A percentile compares a stretch with the other conserved stretches of the same genome.
phyloP scores from a whole-genome alignment of 495 filamentous ascomycete genomes.

The Staphylotrichum tortipilum region DNA sequence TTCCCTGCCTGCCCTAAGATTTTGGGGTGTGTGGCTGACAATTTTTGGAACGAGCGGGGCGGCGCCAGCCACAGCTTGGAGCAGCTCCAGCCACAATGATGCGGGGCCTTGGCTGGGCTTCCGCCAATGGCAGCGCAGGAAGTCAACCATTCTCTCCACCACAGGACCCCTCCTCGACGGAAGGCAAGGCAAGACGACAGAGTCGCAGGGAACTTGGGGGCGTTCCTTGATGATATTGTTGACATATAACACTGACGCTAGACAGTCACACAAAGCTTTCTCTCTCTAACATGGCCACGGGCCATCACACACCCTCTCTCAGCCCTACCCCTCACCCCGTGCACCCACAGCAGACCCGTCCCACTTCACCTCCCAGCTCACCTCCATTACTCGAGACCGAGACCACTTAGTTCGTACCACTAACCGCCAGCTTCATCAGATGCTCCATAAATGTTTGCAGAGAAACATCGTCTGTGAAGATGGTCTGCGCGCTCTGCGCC shows the following conservation, averaged over 20 bases:
- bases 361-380: neutral
- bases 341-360: neutral
- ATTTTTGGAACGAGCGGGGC: constrained; percentile 11
- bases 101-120: too few species aligned
- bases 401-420: constrained; percentile 42
- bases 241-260: constrained; percentile 22
- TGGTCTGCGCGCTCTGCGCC: constrained; percentile 87
- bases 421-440: constrained; percentile 82
- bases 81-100: constrained; percentile 5
- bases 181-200: neutral
- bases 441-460: constrained; percentile 99
- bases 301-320: neutral
- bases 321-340: neutral
- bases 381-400: neutral
- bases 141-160: too few species aligned
- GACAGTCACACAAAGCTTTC: constrained; percentile 12
- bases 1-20: constrained; percentile 30
- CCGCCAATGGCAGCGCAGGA: too few species aligned
- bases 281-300: constrained; percentile 2
- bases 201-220: neutral
- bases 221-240: constrained; percentile 11
- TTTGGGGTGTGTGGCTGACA: constrained; percentile 21
- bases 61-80: constrained; percentile 10
- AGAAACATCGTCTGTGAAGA: constrained; percentile 98
- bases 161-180: too few species aligned